Percentiles rank a stretch among this genome's conserved stretches.
Evolutionary conservation across 768 basidiomycete genomes (phyloP).

Genomic region (Amanita pallidorosea): DNA sequence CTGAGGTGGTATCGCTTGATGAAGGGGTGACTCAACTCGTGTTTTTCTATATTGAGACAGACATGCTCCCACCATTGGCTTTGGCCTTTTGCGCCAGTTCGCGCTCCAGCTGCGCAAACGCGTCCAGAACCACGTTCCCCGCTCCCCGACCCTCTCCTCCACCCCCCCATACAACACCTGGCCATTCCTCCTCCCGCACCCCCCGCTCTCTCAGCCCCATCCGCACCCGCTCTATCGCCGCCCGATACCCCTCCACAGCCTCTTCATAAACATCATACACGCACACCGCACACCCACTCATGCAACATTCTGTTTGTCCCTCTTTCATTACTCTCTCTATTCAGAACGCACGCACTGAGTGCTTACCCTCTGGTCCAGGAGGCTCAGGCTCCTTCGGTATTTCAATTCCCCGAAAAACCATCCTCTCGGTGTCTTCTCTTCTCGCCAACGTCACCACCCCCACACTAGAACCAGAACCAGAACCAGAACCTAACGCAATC

Average conservation of each 20-base stretch:
- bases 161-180: constrained; percentile 33
- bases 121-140: constrained; percentile 35
- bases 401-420: constrained; percentile 40
- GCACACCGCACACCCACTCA: constrained; percentile 91
- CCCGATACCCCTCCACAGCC: constrained; percentile 49
- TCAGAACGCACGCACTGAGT: neutral
- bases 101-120: constrained; percentile 67
- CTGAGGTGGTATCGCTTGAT: too few species aligned
- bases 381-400: constrained; percentile 53
- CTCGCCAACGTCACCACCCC: neutral
- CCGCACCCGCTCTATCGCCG: constrained; percentile 40
- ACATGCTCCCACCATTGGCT: neutral
- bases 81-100: constrained; percentile 32
- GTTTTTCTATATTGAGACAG: too few species aligned
- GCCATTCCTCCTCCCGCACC: constrained; percentile 60
- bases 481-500: constrained; percentile 14
- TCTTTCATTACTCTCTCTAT: neutral
- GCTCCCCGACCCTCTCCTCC: constrained; percentile 7
- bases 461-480: constrained; percentile 1
- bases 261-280: constrained; percentile 86
- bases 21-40: too few species aligned
- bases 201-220: constrained; percentile 31
- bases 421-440: neutral
- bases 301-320: constrained; percentile 69
- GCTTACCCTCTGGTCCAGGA: constrained; percentile 59